These are phyloP conservation scores for Podila epicladia DNA, from an alignment of 192 early-diverging fungal genomes.

Conservation along the genomic window DNA sequence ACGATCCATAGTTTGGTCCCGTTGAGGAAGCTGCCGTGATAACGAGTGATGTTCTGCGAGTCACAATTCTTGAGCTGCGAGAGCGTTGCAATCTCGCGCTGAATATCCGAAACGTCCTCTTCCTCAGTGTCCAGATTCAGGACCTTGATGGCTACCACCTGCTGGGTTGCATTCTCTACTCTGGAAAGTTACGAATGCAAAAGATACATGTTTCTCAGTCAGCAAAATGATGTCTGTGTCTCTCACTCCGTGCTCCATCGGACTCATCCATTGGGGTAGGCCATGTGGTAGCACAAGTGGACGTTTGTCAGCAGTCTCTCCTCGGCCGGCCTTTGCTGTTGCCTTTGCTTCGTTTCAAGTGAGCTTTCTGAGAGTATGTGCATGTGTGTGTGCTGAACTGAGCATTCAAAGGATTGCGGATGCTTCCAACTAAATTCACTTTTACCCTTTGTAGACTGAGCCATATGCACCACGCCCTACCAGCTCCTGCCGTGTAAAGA, in stretches of 20 bases:
- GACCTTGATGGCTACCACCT: constrained; percentile 96
- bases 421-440: neutral
- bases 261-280: no score
- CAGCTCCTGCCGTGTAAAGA: constrained; percentile 63
- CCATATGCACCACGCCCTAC: constrained; percentile 76
- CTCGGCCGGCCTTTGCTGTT: no score
- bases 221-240: neutral
- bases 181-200: constrained; percentile 38
- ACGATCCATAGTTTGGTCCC: constrained; percentile 97
- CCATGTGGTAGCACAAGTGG: no score
- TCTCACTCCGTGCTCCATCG: neutral
- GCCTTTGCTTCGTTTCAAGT: no score
- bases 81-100: constrained; percentile 92
- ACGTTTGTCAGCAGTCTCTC: no score
- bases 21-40: constrained; percentile 90
- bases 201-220: neutral
- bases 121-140: constrained; percentile 96
- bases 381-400: neutral
- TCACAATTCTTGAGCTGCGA: constrained; percentile 83
- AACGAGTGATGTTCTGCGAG: constrained; percentile 92
- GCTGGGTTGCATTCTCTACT: constrained; percentile 75
- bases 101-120: constrained; percentile 95
- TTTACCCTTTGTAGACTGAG: constrained; percentile 76
- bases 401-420: neutral
- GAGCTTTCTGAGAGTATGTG: neutral